Conservation (phyloP, 2,329 filamentous ascomycete genomes). For the Periconia sp. region DNA sequence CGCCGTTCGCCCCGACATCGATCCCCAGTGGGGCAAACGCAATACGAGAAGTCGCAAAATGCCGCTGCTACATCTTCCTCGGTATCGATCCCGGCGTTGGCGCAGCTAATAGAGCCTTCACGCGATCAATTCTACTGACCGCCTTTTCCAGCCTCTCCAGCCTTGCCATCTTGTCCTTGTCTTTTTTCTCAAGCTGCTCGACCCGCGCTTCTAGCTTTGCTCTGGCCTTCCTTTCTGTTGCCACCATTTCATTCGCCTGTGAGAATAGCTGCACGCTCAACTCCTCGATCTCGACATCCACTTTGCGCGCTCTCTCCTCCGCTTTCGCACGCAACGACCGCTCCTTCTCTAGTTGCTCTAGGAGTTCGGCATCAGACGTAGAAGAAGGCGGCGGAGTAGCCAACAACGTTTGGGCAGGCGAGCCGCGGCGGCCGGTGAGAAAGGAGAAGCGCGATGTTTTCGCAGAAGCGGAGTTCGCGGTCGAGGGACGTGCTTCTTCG, state of each 20-base stretch:
- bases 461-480: slow-evolving; percentile 31
- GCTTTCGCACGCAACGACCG: slow-evolving; percentile 70
- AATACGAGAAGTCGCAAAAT: no score
- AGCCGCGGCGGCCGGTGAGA: slow-evolving; percentile 48
- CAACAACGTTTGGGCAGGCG: slow-evolving; percentile 27
- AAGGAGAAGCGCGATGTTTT: slow-evolving; percentile 52
- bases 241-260: slow-evolving; percentile 89
- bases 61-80: slow-evolving; percentile 9
- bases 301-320: slow-evolving; percentile 70
- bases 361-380: slow-evolving; percentile 57
- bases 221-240: slow-evolving; percentile 72
- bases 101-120: slow-evolving; percentile 63
- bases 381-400: slow-evolving; percentile 19
- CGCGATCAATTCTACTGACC: slow-evolving; percentile 73
- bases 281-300: slow-evolving; percentile 78
- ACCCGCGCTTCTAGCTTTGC: slow-evolving; percentile 75
- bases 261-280: slow-evolving; percentile 76
- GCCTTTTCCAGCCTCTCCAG: slow-evolving; percentile 75
- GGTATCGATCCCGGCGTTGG: slow-evolving; percentile 3
- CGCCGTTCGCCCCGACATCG: no score
- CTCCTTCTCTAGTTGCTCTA: slow-evolving; percentile 69
- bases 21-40: no score
- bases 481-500: slow-evolving; percentile 36
- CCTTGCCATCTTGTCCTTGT: slow-evolving; percentile 71
- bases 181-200: slow-evolving; percentile 70